Evolutionary conservation across 2,329 filamentous ascomycete species (phyloP).

Genomic region (Capronia americana): DNA sequence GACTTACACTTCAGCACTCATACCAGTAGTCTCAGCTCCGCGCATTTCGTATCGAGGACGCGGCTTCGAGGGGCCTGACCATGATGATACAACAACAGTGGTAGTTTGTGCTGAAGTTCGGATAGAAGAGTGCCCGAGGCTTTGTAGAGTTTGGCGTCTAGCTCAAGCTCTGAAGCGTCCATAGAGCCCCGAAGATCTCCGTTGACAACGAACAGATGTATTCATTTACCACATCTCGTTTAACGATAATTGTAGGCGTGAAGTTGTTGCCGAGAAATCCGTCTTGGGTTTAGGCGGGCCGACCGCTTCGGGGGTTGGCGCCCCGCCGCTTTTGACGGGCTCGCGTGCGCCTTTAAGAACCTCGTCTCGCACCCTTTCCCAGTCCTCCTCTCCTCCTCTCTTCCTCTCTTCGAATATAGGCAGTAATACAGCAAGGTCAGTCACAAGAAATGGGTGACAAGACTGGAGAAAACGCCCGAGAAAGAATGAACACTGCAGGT

Average conservation of each 20-base stretch:
- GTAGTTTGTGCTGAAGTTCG: constrained; percentile 52
- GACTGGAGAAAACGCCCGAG: no score
- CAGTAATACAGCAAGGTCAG: no score
- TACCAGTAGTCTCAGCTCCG: constrained; percentile 36
- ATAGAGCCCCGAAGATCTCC: constrained; percentile 41
- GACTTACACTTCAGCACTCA: constrained; percentile 16
- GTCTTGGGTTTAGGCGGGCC: not conserved
- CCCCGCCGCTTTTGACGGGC: no score
- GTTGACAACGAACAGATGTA: not conserved
- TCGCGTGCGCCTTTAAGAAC: no score
- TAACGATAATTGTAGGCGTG: no score
- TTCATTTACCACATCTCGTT: no score
- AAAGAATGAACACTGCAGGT: no score
- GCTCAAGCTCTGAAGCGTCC: constrained; percentile 52
- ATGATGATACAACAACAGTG: constrained; percentile 45
- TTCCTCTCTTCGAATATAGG: no score
- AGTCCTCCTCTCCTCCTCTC: no score
- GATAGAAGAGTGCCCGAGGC: constrained; percentile 52
- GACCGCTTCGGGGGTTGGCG: not conserved
- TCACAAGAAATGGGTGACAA: no score
- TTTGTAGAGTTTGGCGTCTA: constrained; percentile 55
- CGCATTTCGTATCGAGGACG: constrained; percentile 24
- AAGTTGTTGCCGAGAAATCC: not conserved
- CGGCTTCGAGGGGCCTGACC: constrained; percentile 34
- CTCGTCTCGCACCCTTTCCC: no score